Evolutionary conservation across 345 rosid genomes (phyloP), one percentile per base, ranked within the genome.

Genomic region (Angophora floribunda): DNA sequence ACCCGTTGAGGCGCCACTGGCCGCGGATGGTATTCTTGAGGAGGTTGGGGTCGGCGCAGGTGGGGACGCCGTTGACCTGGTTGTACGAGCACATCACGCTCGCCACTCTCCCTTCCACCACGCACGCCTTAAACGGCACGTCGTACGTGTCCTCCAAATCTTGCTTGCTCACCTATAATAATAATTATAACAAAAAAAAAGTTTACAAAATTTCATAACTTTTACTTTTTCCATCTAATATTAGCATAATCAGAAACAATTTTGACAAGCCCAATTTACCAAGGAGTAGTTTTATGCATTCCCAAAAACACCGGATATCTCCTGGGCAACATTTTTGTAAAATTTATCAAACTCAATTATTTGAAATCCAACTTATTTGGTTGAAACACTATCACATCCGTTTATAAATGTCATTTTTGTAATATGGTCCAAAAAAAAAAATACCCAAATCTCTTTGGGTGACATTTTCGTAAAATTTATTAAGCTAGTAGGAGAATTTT

Each of bases 41-140:
- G 36, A 98, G 96, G 88, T 91, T 87, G 65, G 94, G 94, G 79
- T 98, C 99, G 16, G 99, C 99, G 88, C 99, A 98, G 3, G 99
- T 95, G 24, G 99, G 99, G 86, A 95, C 94, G 30, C 99, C 99
- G 22, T 97, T 98, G 14, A 98, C 99, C 92, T 96, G 99, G 88
- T 98, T 97, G 90, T 98, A 98, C 44, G 99, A 98, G 89, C 99
- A 98, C 99, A 98, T 98, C 4, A 98, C 98, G 91, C 99, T 97
- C 0, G 99, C 98, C 13, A 97, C 99, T 15, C 91, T 94, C 49
- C 99, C 99, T 67, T 97, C 98, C 90, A 90, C 89, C 49, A 98
- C 99, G 85, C 99, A 98, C 2, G 95, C 91, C 91, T 92, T 96
- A 91, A 98, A 98, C 57, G 99, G 99, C 84, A 96, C 98, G 59